Conservation (phyloP, 176 grass and related monocot genomes). For the Zoysia pacifica region DNA sequence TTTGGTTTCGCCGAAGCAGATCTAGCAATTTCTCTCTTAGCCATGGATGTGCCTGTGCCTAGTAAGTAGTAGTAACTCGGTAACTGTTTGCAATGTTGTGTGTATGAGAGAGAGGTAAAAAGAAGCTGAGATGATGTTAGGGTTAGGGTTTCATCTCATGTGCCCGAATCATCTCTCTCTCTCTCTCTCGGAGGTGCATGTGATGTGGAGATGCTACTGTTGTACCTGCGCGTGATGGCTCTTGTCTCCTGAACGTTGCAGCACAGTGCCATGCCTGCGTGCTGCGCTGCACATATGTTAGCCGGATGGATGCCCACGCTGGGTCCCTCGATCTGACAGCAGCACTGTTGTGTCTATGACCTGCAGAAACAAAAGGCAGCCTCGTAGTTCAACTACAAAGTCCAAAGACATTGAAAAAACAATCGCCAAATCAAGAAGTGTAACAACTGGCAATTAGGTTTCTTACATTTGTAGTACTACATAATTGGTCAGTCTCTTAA, state of each 20-base stretch:
- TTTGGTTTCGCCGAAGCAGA: conserved; percentile 45
- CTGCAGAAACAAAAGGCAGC: not conserved
- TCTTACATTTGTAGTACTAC: not conserved
- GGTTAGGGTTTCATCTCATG: conserved; percentile 62
- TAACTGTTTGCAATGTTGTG: conserved; percentile 20
- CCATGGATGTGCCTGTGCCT: not conserved
- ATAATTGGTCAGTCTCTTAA: not conserved
- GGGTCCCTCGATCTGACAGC: conserved; percentile 35
- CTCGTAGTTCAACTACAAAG: not conserved
- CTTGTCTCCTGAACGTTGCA: conserved; percentile 41
- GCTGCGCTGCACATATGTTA: conserved; percentile 37
- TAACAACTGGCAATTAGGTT: no score
- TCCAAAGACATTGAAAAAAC: not conserved
- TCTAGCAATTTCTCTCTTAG: conserved; percentile 23
- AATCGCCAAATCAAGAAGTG: not conserved
- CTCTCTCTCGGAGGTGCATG: not conserved
- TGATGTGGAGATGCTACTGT: conserved; percentile 44
- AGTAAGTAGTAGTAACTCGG: conserved; percentile 23
- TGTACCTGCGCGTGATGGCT: conserved; percentile 28
- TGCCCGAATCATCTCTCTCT: not conserved
- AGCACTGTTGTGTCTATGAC: conserved; percentile 40
- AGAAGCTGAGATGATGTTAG: conserved; percentile 20
- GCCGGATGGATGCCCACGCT: conserved; percentile 36
- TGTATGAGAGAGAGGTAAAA: not conserved
- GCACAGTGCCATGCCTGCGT: conserved; percentile 34